Percentiles rank a stretch among this genome's conserved stretches.
phyloP scores from a whole-genome alignment of 108 stramenopile genomes.

The Bacterosira constricta region DNA sequence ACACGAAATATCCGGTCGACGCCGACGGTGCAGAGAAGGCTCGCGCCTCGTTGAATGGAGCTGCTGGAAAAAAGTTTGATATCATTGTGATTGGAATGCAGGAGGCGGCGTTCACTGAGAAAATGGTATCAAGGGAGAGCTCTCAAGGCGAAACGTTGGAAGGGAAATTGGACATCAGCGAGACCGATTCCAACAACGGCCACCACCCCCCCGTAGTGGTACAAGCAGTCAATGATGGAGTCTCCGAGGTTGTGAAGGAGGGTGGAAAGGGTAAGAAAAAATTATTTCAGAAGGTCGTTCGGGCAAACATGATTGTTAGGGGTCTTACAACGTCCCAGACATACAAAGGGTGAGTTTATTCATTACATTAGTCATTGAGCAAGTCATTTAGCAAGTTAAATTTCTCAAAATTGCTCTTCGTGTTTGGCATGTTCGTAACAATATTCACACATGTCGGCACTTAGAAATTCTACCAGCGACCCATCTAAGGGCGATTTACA shows the following conservation, averaged over 20 bases:
- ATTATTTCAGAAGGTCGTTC: not conserved
- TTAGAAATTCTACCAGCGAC: too few species aligned
- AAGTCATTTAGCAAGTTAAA: not conserved
- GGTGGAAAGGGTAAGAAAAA: not conserved
- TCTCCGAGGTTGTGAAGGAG: not conserved
- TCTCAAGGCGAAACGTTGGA: not conserved
- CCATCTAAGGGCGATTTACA: too few species aligned
- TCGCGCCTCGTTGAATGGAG: too few species aligned
- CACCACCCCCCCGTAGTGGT: not conserved
- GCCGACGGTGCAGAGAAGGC: not conserved
- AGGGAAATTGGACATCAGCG: not conserved
- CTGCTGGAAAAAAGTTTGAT: constrained; percentile 42
- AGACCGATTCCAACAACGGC: not conserved
- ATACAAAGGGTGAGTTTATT: constrained; percentile 9
- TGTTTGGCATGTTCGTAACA: too few species aligned
- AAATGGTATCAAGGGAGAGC: not conserved
- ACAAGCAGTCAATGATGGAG: not conserved
- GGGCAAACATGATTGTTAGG: constrained; percentile 14
- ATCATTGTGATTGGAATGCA: constrained; percentile 58
- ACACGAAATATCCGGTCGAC: constrained; percentile 3
- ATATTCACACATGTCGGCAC: too few species aligned
- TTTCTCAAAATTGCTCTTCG: too few species aligned
- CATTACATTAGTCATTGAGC: not conserved
- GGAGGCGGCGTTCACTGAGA: constrained; percentile 43
- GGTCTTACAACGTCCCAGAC: constrained; percentile 17